Evolutionary conservation across 495 filamentous ascomycete species (phyloP).

Genomic region (Aspergillus carlsbadensis): DNA sequence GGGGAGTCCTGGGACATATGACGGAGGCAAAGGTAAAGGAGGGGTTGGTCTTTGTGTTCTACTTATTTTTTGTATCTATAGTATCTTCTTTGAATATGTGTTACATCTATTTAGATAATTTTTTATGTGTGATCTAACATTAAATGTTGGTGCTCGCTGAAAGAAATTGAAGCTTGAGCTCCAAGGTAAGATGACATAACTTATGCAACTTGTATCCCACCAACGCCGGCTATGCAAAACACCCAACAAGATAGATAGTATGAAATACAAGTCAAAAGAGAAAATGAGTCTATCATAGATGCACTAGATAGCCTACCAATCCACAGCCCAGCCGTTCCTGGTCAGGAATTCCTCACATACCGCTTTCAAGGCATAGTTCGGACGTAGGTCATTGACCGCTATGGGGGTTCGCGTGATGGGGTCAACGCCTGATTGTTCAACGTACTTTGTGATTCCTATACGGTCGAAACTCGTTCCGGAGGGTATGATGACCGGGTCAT

Average conservation of each 20-base stretch:
- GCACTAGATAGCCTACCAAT: conserved; percentile 59
- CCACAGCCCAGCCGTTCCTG: conserved; percentile 90
- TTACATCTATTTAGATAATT: too few relatives aligned
- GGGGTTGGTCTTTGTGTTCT: too few relatives aligned
- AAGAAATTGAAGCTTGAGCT: not conserved
- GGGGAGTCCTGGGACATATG: not conserved
- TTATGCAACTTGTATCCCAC: conserved; percentile 17
- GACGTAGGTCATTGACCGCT: conserved; percentile 66
- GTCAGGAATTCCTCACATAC: conserved; percentile 83
- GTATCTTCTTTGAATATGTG: too few relatives aligned
- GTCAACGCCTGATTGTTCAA: conserved; percentile 72
- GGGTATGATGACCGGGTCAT: conserved; percentile 87
- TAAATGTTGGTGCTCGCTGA: not conserved
- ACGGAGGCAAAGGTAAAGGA: too few relatives aligned
- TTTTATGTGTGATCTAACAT: too few relatives aligned
- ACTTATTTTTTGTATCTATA: not conserved
- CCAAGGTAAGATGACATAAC: conserved; percentile 8
- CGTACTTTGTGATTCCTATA: conserved; percentile 80
- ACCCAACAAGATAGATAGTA: not conserved
- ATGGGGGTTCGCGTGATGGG: conserved; percentile 81
- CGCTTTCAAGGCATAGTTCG: conserved; percentile 79
- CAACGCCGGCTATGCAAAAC: conserved; percentile 16
- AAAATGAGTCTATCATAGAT: conserved; percentile 12
- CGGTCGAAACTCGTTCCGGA: conserved; percentile 89
- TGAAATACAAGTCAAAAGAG: not conserved